Evolutionary conservation across 2,329 filamentous ascomycete species (phyloP).

Genomic region (Nothopassalora personata): DNA sequence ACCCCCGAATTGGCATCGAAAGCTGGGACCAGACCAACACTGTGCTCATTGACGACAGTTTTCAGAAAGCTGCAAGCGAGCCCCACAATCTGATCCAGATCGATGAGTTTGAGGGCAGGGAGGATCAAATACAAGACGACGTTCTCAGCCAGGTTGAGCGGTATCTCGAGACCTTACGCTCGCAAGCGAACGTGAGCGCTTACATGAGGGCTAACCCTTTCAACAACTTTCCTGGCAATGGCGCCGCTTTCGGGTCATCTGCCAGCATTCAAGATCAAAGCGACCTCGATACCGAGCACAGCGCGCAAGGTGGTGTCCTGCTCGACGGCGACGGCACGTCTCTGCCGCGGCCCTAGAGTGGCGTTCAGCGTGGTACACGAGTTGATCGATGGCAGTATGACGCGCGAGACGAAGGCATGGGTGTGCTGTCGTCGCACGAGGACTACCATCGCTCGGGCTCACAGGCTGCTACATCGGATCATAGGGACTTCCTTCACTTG

Average conservation of each 20-base stretch:
- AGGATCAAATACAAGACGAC: constrained; percentile 37
- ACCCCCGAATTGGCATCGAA: constrained; percentile 38
- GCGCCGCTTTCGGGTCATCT: background rate
- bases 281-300: background rate
- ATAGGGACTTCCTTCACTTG: background rate
- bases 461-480: background rate
- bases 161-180: constrained; percentile 49
- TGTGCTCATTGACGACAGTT: constrained; percentile 79
- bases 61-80: constrained; percentile 73
- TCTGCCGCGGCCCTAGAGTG: background rate
- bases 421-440: background rate
- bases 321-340: background rate
- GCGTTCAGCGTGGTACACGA: background rate
- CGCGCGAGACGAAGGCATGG: background rate
- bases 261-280: background rate
- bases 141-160: constrained; percentile 48
- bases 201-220: constrained; percentile 20
- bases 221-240: background rate
- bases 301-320: background rate
- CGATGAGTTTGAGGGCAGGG: constrained; percentile 63
- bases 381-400: background rate
- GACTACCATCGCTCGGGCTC: background rate
- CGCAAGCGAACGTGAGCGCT: constrained; percentile 50
- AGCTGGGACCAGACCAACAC: constrained; percentile 81
- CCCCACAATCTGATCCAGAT: constrained; percentile 77